These are phyloP conservation scores for Microbotryum lychnidis-dioicae DNA, from an alignment of 1,284 basidiomycete genomes.

Conservation along the genomic window DNA sequence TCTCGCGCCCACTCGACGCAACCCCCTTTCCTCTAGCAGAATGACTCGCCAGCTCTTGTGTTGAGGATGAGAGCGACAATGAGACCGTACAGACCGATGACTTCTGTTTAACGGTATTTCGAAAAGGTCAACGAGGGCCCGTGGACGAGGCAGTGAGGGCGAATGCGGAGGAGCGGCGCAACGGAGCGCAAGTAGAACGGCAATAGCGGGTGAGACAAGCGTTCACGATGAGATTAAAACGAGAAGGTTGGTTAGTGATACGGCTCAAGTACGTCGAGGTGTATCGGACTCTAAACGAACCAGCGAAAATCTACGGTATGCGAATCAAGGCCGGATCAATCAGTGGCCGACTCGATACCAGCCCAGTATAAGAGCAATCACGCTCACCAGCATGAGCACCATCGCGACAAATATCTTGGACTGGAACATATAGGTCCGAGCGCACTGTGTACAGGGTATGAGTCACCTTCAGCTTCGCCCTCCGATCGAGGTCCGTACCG, in stretches of 20 bases:
- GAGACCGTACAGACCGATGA: constrained; percentile 73
- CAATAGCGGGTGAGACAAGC: not conserved
- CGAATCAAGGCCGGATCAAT: not conserved
- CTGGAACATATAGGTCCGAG: constrained; percentile 81
- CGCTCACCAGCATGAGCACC: constrained; percentile 38
- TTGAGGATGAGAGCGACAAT: constrained; percentile 89
- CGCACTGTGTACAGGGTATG: constrained; percentile 46
- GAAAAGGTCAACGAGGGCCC: constrained; percentile 44
- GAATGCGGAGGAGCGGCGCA: too few species aligned
- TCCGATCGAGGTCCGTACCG: not conserved
- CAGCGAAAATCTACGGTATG: constrained; percentile 19
- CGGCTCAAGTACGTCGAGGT: not conserved
- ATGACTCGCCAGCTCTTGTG: constrained; percentile 34
- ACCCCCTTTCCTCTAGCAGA: constrained; percentile 9
- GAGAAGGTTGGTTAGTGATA: not conserved
- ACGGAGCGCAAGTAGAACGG: not conserved
- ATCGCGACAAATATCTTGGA: constrained; percentile 83
- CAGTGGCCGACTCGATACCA: constrained; percentile 44
- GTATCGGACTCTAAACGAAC: constrained; percentile 4
- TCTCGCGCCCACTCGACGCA: too few species aligned
- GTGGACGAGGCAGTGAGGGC: not conserved
- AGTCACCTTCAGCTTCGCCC: constrained; percentile 12
- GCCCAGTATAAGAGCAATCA: not conserved
- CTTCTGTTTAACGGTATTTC: constrained; percentile 73
- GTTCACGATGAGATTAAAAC: not conserved